phyloP scores from a whole-genome alignment of 805 yeast genomes.

The Candida corydali region DNA sequence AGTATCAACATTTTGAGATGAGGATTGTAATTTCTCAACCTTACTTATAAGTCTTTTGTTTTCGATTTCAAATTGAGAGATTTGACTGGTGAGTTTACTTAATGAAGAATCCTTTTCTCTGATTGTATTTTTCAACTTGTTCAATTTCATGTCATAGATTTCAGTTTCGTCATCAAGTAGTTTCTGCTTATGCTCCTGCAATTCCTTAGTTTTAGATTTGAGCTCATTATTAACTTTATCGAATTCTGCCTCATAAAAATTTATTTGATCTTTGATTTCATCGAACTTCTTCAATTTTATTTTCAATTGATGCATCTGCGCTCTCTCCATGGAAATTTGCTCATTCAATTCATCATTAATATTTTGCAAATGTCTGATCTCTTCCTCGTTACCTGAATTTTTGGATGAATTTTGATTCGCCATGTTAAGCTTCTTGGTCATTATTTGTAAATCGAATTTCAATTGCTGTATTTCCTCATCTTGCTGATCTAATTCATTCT shows the following conservation, averaged over 20 bases:
- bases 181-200: neutral
- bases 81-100: neutral
- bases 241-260: slow-evolving; percentile 9
- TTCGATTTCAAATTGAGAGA: slow-evolving; percentile 1
- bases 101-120: neutral
- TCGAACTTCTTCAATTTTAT: slow-evolving; percentile 1
- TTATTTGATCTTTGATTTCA: slow-evolving; percentile 2
- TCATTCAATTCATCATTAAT: slow-evolving; percentile 2
- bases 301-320: slow-evolving; percentile 1
- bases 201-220: neutral
- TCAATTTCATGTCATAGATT: neutral
- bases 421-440: neutral
- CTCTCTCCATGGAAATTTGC: slow-evolving; percentile 1
- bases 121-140: neutral
- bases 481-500: slow-evolving; percentile 1
- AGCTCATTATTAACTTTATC: slow-evolving; percentile 5
- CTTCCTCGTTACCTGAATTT: neutral
- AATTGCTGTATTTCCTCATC: slow-evolving; percentile 1
- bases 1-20: neutral
- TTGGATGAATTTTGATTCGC: neutral
- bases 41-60: neutral
- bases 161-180: neutral
- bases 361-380: neutral
- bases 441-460: neutral
- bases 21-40: neutral